phyloP scores from a whole-genome alignment of 495 filamentous ascomycete genomes.

The Penicillium chermesinum region DNA sequence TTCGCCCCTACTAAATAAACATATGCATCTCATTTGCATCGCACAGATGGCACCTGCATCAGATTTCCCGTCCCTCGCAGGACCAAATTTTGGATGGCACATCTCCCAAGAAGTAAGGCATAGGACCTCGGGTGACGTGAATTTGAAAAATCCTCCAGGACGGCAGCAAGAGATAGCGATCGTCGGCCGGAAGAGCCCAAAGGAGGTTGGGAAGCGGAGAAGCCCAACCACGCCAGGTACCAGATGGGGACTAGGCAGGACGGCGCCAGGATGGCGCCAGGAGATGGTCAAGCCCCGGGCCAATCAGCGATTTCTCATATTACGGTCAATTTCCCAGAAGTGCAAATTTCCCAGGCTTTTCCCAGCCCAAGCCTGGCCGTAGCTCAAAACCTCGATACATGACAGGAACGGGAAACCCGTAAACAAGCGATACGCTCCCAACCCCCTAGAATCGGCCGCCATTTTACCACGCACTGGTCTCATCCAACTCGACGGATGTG shows the following conservation, averaged over 20 bases:
- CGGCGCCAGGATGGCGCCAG: background rate
- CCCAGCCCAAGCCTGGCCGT: too few species aligned
- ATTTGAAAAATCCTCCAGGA: conserved; percentile 3
- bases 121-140: conserved; percentile 1
- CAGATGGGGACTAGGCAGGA: conserved; percentile 5
- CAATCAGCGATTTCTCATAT: too few species aligned
- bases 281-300: background rate
- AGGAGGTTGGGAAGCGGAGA: conserved; percentile 11
- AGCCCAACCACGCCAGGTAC: conserved; percentile 9
- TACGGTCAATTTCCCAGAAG: too few species aligned
- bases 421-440: background rate
- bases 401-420: background rate
- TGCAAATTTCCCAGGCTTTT: too few species aligned
- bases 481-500: too few species aligned
- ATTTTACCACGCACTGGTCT: background rate
- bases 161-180: conserved; percentile 24
- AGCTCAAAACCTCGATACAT: background rate
- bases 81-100: conserved; percentile 1
- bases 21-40: background rate
- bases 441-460: background rate
- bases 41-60: background rate
- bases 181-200: conserved; percentile 13
- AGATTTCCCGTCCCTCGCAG: background rate
- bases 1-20: background rate
- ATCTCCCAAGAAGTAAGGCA: background rate